Conservation (phyloP, 441 rosid genomes). For the Pelargonium australe region DNA sequence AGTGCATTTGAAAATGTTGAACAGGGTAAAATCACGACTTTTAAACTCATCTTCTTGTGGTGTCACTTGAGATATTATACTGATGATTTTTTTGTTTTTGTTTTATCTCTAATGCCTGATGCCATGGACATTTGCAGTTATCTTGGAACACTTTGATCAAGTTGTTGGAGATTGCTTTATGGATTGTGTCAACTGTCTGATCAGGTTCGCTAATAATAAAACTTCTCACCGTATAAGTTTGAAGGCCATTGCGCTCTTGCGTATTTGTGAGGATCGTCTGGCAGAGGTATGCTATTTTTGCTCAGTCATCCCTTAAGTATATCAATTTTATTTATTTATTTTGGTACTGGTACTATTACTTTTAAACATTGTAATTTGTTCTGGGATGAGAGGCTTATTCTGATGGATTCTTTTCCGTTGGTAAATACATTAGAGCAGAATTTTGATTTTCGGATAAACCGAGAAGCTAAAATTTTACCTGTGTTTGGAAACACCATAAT, state of each 20-base stretch:
- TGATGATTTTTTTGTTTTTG: slow-evolving; percentile 1
- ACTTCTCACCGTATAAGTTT: slow-evolving; percentile 90
- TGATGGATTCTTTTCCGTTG: slow-evolving; percentile 13
- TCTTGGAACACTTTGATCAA: slow-evolving; percentile 98
- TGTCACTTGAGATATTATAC: not conserved
- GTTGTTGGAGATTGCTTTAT: slow-evolving; percentile 99
- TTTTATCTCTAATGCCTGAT: slow-evolving; percentile 20
- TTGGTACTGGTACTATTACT: slow-evolving; percentile 6
- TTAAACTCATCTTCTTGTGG: slow-evolving; percentile 17
- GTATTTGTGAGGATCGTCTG: slow-evolving; percentile 98
- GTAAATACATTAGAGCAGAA: not conserved
- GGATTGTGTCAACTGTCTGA: slow-evolving; percentile 99
- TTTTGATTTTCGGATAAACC: slow-evolving; percentile 5
- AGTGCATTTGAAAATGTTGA: slow-evolving; percentile 99
- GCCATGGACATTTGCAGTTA: slow-evolving; percentile 59
- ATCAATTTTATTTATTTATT: not conserved
- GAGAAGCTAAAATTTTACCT: not conserved
- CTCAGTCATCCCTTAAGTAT: slow-evolving; percentile 14
- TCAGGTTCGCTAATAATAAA: slow-evolving; percentile 96
- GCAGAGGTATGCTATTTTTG: slow-evolving; percentile 64
- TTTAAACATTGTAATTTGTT: slow-evolving; percentile 11
- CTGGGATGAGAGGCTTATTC: not conserved
- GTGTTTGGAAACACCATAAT: not conserved
- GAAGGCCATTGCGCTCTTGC: slow-evolving; percentile 99
- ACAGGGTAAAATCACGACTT: slow-evolving; percentile 55